Evolutionary conservation across 768 basidiomycete species (phyloP).

Genomic region (Hygrophoropsis aurantiaca): DNA sequence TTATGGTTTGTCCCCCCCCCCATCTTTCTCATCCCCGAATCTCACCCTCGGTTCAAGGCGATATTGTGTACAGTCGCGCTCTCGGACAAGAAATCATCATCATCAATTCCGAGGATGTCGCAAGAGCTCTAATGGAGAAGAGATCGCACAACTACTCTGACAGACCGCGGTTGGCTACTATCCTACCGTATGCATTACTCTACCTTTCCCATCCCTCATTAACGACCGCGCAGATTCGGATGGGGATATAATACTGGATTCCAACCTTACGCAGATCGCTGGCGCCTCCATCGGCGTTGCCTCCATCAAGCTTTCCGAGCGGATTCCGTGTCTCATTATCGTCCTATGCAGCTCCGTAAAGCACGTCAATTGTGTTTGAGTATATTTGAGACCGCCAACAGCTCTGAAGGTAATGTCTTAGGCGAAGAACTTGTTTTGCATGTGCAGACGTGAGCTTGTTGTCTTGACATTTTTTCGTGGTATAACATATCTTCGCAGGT

Average conservation of each 20-base stretch:
- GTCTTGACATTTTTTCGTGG: conserved; percentile 25
- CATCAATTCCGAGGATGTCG: conserved; percentile 32
- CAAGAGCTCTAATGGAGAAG: conserved; percentile 36
- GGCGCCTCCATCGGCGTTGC: conserved; percentile 31
- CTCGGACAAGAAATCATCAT: conserved; percentile 30
- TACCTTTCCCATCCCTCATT: background rate
- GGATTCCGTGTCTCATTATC: background rate
- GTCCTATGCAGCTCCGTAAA: conserved; percentile 2
- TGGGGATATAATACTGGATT: conserved; percentile 20
- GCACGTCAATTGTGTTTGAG: background rate
- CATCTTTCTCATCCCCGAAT: too few species aligned
- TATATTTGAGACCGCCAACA: background rate
- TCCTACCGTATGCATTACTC: background rate
- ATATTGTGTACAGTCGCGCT: conserved; percentile 29
- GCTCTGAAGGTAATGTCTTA: background rate
- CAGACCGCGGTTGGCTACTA: conserved; percentile 20
- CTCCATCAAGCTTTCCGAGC: conserved; percentile 7
- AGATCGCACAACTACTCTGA: conserved; percentile 39
- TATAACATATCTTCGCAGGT: conserved; percentile 15
- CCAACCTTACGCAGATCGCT: conserved; percentile 30
- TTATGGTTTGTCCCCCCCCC: conserved; percentile 13
- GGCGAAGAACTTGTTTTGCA: background rate
- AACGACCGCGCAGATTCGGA: conserved; percentile 13
- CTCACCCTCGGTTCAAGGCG: conserved; percentile 17
- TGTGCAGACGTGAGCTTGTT: background rate